Evolutionary conservation across 805 yeast genomes (phyloP).

Genomic region (Yamadazyma sp.): DNA sequence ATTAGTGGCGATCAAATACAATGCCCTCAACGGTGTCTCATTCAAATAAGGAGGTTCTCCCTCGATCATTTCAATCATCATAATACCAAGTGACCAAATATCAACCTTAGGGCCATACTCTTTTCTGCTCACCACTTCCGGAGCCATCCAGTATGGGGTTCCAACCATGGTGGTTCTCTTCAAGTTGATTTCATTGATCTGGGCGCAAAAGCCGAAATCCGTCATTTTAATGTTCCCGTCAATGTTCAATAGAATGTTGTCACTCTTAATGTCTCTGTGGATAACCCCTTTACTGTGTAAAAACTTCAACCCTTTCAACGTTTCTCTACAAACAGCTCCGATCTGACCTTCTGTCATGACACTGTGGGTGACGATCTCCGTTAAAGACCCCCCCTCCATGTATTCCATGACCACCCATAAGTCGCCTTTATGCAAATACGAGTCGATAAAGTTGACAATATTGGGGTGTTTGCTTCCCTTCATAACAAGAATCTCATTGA

Average conservation of each 20-base stretch:
- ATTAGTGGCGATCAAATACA: constrained; percentile 91
- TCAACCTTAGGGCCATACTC: constrained; percentile 97
- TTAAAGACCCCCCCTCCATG: constrained; percentile 97
- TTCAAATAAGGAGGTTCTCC: constrained; percentile 98
- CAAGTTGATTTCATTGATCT: constrained; percentile 53
- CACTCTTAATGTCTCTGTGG: constrained; percentile 95
- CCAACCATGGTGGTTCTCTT: constrained; percentile 99
- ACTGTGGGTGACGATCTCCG: constrained; percentile 90
- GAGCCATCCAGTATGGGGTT: constrained; percentile 99
- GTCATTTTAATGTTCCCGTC: constrained; percentile 91
- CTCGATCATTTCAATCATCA: constrained; percentile 98
- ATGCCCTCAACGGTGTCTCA: constrained; percentile 91
- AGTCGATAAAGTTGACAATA: constrained; percentile 91
- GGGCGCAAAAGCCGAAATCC: constrained; percentile 97
- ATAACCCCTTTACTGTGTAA: constrained; percentile 90
- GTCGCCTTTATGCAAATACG: constrained; percentile 73
- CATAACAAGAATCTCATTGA: constrained; percentile 95
- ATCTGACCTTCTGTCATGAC: constrained; percentile 92
- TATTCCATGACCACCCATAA: constrained; percentile 99
- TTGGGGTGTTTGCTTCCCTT: constrained; percentile 85
- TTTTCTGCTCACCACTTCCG: constrained; percentile 92
- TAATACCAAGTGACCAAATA: constrained; percentile 96
- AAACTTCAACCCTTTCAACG: constrained; percentile 80
- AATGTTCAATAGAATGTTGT: constrained; percentile 79
- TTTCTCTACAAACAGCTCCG: constrained; percentile 92